Conservation (phyloP, 2,329 filamentous ascomycete genomes). For the Cladorrhinum sp. region DNA sequence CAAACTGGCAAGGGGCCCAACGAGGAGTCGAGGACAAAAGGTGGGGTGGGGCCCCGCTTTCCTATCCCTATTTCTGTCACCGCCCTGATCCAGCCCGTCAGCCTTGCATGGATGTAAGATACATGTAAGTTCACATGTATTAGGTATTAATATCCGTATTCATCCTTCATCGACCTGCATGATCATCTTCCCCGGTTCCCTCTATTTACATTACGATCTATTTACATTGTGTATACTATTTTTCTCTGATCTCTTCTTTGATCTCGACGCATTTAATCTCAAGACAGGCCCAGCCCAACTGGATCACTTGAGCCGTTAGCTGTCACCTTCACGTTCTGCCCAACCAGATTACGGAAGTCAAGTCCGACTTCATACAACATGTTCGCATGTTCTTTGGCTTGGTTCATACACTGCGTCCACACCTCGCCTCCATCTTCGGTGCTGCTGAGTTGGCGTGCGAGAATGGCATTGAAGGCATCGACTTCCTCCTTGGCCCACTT, state of each 20-base stretch:
- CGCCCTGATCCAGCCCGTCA: not conserved
- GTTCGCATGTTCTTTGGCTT: slow-evolving; percentile 74
- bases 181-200: not conserved
- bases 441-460: slow-evolving; percentile 82
- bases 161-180: not conserved
- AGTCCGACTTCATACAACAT: slow-evolving; percentile 82
- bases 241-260: not conserved
- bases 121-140: not conserved
- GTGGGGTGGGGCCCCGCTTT: not conserved
- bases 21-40: not conserved
- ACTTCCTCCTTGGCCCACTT: slow-evolving; percentile 98
- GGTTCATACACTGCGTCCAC: slow-evolving; percentile 80
- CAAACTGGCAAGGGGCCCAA: not conserved
- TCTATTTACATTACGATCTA: not conserved
- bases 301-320: slow-evolving; percentile 29
- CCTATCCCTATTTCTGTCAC: not conserved
- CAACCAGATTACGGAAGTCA: slow-evolving; percentile 83
- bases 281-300: slow-evolving; percentile 43
- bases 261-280: slow-evolving; percentile 10
- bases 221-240: not conserved
- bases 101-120: not conserved
- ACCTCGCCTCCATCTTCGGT: slow-evolving; percentile 72
- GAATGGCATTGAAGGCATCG: slow-evolving; percentile 81
- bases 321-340: slow-evolving; percentile 44
- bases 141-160: not conserved